Conservation (phyloP, 1,284 basidiomycete species). For the Moesziomyces aphidis region DNA sequence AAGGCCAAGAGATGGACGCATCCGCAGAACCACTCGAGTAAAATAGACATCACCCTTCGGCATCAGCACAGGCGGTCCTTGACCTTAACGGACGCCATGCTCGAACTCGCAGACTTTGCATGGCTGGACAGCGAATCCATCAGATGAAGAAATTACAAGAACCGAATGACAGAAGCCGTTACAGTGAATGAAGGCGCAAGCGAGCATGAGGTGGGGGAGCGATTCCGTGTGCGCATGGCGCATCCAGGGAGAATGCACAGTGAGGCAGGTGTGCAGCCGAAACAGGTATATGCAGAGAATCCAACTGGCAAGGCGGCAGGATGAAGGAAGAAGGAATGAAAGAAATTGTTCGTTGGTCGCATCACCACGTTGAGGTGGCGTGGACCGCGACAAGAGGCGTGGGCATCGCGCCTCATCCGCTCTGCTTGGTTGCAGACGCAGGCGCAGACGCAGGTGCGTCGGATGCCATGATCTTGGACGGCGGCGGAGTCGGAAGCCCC, state of each 20-base stretch:
- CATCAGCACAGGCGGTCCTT: no score
- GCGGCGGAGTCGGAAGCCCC: slow-evolving; percentile 43
- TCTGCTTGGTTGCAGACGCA: slow-evolving; percentile 1
- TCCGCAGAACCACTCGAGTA: background rate
- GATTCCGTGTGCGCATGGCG: background rate
- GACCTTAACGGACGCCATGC: no score
- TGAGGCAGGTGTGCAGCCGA: slow-evolving; percentile 4
- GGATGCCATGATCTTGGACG: slow-evolving; percentile 42
- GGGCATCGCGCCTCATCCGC: slow-evolving; percentile 3
- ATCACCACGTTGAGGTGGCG: background rate
- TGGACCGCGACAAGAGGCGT: slow-evolving; percentile 13
- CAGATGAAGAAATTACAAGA: background rate
- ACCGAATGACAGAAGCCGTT: slow-evolving; percentile 26
- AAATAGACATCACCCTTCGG: no score
- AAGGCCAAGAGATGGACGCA: slow-evolving; percentile 6
- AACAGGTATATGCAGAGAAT: slow-evolving; percentile 30
- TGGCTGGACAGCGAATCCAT: slow-evolving; percentile 22
- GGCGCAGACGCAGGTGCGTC: slow-evolving; percentile 5
- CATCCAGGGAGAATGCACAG: slow-evolving; percentile 2
- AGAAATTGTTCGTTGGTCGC: slow-evolving; percentile 28
- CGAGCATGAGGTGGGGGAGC: background rate
- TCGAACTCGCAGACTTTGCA: background rate
- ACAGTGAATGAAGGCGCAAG: slow-evolving; percentile 23
- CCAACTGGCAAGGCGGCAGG: slow-evolving; percentile 7
- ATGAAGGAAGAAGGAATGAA: slow-evolving; percentile 1